phyloP scores from a whole-genome alignment of 345 rosid genomes.

The Brassica juncea region DNA sequence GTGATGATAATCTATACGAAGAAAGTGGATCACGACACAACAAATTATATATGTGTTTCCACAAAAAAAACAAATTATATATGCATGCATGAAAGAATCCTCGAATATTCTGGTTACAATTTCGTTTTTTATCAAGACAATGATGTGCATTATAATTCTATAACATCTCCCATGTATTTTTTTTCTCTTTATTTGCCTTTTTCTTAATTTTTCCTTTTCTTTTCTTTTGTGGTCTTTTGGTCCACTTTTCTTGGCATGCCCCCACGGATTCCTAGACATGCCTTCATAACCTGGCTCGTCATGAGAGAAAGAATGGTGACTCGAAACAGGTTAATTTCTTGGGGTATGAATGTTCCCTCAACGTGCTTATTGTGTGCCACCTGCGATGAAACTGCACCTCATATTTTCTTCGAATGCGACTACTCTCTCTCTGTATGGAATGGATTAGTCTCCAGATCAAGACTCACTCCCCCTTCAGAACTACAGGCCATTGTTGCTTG shows the following conservation, averaged over 20 bases:
- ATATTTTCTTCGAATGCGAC: no score
- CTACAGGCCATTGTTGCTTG: no score
- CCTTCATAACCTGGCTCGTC: no score
- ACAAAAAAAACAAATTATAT: neutral
- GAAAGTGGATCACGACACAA: constrained; percentile 22
- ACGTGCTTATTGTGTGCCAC: no score
- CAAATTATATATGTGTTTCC: neutral
- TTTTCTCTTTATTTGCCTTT: constrained; percentile 16
- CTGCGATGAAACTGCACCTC: no score
- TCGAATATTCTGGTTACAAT: constrained; percentile 24
- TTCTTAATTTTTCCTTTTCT: neutral
- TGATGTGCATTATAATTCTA: neutral
- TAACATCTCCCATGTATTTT: constrained; percentile 31
- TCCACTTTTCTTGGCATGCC: constrained; percentile 43
- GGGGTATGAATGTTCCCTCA: no score
- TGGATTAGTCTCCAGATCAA: no score
- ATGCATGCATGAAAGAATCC: constrained; percentile 22
- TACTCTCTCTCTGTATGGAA: no score
- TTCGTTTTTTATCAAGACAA: constrained; percentile 20
- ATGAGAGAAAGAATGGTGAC: no score
- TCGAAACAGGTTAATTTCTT: no score
- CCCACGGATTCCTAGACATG: constrained; percentile 14
- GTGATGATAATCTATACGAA: neutral
- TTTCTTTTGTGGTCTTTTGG: constrained; percentile 39
- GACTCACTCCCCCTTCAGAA: no score